Base-by-base conservation (phyloP, 352 stramenopile genomes). In the Saprolegnia parasitica region DNA sequence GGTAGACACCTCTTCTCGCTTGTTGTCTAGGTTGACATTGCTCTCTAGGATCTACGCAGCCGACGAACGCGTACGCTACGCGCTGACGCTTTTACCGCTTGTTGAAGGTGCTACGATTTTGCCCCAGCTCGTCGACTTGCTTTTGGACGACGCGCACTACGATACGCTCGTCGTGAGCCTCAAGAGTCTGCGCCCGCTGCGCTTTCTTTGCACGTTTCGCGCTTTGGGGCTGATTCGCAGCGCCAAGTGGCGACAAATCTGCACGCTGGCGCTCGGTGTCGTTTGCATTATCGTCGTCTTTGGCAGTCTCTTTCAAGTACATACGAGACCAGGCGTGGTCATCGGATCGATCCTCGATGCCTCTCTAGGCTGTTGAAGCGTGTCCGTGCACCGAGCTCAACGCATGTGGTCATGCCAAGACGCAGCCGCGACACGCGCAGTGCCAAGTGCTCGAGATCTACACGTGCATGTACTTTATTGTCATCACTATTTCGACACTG, bases 401-500 rank as follows among this genome's bases (percentile, higher is more conserved):
- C 42, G 42, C 8, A 49, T 4, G 42, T 8, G 13, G 10, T 15
- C 42, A 8, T 46, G 39, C 8, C 39, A 15, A 49, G 1, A n/a
- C 3, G 42, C 4, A 70, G 78, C 35, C 15, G 76, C 29, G 58
- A 45, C 1, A 74, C 74, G 0, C 32, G 72, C 18, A 81, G 61
- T 92, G 84, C 67, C 84, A 90, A 61, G 71, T 87, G 15, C 65
- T 92, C 57, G 87, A 84, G n/a, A 93, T 92, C 62, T 81, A 91
- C 56, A 80, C 91, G 26, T 71, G 79, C 50, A 80, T 88, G 42
- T 95, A 95, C 68, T 90, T 95, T 60, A 79, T 95, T 21, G 89
- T 86, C 54, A 91, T 90, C 65, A 95, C 86, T 0, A 90, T 95
- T 64, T 77, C 77, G 68, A 95, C 87, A 16, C 82, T 95, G 32